phyloP scores from a whole-genome alignment of 2,329 filamentous ascomycete species.

The Lachnum nothofagi region DNA sequence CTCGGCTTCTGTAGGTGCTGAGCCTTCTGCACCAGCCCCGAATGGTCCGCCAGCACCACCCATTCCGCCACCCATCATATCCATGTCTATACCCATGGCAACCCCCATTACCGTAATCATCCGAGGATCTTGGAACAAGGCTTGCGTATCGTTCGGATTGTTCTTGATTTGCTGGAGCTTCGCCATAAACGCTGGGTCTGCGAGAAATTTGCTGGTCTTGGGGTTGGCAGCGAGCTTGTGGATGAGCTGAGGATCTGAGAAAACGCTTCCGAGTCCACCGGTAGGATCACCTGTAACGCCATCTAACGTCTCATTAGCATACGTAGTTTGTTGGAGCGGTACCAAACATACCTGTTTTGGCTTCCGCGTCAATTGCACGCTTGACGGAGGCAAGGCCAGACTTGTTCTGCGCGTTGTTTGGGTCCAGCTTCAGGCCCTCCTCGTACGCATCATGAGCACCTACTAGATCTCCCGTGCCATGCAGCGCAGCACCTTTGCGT shows the following conservation, averaged over 20 bases:
- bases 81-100: constrained; percentile 89
- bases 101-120: constrained; percentile 94
- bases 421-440: constrained; percentile 87
- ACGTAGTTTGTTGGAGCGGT: neutral
- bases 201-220: constrained; percentile 78
- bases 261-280: constrained; percentile 82
- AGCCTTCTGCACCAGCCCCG: constrained; percentile 39
- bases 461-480: constrained; percentile 80
- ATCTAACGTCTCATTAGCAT: constrained; percentile 24
- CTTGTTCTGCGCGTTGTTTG: constrained; percentile 88
- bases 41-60: constrained; percentile 45
- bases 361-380: constrained; percentile 79
- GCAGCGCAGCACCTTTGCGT: constrained; percentile 84
- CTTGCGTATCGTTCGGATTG: constrained; percentile 73
- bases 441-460: constrained; percentile 87
- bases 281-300: constrained; percentile 56
- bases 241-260: constrained; percentile 85
- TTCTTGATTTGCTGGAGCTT: constrained; percentile 78
- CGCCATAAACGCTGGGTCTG: constrained; percentile 80
- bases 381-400: constrained; percentile 78
- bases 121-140: constrained; percentile 81
- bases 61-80: constrained; percentile 42
- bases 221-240: constrained; percentile 90
- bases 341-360: constrained; percentile 39
- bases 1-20: constrained; percentile 44